These are phyloP conservation scores for Clarkia xantiana DNA, from an alignment of 345 rosid species.

Conservation along the genomic window DNA sequence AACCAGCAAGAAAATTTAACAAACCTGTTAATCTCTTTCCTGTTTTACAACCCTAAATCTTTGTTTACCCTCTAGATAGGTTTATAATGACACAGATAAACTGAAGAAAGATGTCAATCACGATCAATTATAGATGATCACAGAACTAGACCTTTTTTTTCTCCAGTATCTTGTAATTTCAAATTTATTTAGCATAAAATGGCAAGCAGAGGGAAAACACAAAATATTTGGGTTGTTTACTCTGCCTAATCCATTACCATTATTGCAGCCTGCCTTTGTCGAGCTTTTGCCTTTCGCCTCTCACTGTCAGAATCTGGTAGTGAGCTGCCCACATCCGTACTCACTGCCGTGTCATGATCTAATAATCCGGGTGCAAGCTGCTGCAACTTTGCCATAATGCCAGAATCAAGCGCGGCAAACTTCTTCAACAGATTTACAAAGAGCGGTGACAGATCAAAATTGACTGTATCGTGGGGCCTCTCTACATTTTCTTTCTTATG, in stretches of 20 bases:
- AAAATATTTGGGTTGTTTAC: too few species aligned
- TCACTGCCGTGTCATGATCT: slow-evolving; percentile 21
- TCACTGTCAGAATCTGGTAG: slow-evolving; percentile 40
- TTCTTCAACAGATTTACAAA: slow-evolving; percentile 60
- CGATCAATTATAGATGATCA: too few species aligned
- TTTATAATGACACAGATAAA: too few species aligned
- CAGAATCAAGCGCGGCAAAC: slow-evolving; percentile 58
- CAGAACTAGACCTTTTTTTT: too few species aligned
- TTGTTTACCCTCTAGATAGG: too few species aligned
- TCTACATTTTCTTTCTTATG: slow-evolving; percentile 32
- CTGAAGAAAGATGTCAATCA: too few species aligned
- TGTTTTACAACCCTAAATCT: too few species aligned
- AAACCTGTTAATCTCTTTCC: too few species aligned
- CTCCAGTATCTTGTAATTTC: too few species aligned
- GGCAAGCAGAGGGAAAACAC: too few species aligned
- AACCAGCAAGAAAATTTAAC: too few species aligned
- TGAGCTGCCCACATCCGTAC: slow-evolving; percentile 31
- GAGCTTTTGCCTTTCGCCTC: slow-evolving; percentile 75
- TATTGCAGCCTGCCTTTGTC: slow-evolving; percentile 82
- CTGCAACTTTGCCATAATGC: slow-evolving; percentile 50
- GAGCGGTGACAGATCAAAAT: slow-evolving; percentile 54
- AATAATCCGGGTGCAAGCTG: slow-evolving; percentile 71
- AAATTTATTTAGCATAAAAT: too few species aligned
- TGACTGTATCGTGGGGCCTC: slow-evolving; percentile 44
- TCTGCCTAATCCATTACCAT: slow-evolving; percentile 49